Evolutionary conservation across 1,139 yeast genomes (phyloP).

Genomic region (Ogataea hybrid): DNA sequence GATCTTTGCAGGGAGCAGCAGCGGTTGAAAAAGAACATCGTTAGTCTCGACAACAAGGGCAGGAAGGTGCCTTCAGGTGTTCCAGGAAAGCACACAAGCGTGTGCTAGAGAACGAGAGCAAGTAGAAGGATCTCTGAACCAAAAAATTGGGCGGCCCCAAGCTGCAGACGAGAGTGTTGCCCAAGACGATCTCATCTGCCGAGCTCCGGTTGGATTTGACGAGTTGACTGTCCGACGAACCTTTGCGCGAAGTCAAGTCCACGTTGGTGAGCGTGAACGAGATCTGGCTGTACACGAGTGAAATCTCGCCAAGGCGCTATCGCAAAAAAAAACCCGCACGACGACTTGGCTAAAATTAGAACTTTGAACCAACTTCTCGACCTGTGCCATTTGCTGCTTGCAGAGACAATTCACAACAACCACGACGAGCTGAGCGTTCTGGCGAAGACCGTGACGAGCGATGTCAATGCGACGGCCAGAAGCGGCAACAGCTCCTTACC

Average conservation of each 20-base stretch:
- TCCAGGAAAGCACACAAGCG: constrained; percentile 46
- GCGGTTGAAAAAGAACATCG: constrained; percentile 43
- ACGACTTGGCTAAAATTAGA: constrained; percentile 60
- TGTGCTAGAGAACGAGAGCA: constrained; percentile 60
- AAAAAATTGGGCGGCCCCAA: constrained; percentile 18
- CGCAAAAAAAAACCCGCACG: constrained; percentile 50
- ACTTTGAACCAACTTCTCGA: constrained; percentile 56
- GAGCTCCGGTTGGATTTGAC: no score
- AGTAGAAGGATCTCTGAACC: constrained; percentile 51
- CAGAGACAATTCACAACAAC: constrained; percentile 66
- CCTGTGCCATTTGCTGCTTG: constrained; percentile 65
- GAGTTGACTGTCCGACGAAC: constrained; percentile 47
- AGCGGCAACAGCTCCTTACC: constrained; percentile 76
- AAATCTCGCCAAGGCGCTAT: constrained; percentile 61
- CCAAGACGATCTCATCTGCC: no score
- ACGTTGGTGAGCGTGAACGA: constrained; percentile 85
- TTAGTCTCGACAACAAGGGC: constrained; percentile 52
- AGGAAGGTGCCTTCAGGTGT: constrained; percentile 44
- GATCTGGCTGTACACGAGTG: constrained; percentile 83
- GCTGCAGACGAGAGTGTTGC: no score
- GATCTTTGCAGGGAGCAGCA: constrained; percentile 50
- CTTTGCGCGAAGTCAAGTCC: constrained; percentile 70
- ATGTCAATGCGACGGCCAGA: constrained; percentile 46
- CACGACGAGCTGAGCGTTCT: constrained; percentile 70
- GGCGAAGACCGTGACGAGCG: constrained; percentile 46